Evolutionary conservation across 345 rosid genomes (phyloP).

Genomic region (Moringa oleifera): DNA sequence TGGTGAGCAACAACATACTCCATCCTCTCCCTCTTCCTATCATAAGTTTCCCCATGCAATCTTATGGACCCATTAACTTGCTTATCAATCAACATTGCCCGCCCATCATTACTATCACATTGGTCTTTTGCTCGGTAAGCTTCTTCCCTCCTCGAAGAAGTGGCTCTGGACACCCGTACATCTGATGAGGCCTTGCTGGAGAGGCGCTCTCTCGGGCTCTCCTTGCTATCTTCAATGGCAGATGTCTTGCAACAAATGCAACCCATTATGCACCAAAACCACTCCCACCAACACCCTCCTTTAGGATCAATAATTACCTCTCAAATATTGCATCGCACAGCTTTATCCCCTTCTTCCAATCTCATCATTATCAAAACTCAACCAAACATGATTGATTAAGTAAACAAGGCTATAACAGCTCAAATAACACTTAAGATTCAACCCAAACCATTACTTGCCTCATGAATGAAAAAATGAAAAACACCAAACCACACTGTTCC

Average conservation of each 20-base stretch:
- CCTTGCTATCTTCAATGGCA: slow-evolving; percentile 80
- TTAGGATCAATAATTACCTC: slow-evolving; percentile 30
- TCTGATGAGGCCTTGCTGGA: slow-evolving; percentile 59
- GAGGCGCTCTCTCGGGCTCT: slow-evolving; percentile 67
- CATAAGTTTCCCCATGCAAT: slow-evolving; percentile 50
- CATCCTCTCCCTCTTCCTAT: slow-evolving; percentile 64
- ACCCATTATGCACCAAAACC: slow-evolving; percentile 64
- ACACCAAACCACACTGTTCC: slow-evolving; percentile 1
- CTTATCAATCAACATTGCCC: slow-evolving; percentile 54
- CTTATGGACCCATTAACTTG: slow-evolving; percentile 58
- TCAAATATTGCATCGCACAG: slow-evolving; percentile 17
- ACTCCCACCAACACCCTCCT: slow-evolving; percentile 27
- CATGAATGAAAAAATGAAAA: slow-evolving; percentile 5
- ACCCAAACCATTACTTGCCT: slow-evolving; percentile 9
- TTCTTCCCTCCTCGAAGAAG: slow-evolving; percentile 79
- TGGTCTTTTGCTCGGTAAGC: slow-evolving; percentile 43
- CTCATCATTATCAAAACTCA: slow-evolving; percentile 18
- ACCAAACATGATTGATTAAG: slow-evolving; percentile 11
- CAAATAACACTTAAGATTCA: slow-evolving; percentile 19
- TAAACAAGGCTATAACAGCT: slow-evolving; percentile 9
- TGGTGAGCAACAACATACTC: slow-evolving; percentile 43
- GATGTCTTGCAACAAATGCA: slow-evolving; percentile 80
- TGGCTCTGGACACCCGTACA: slow-evolving; percentile 47
- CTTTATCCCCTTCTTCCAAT: slow-evolving; percentile 20
- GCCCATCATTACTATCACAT: slow-evolving; percentile 48